Base-by-base conservation (phyloP, 2,329 filamentous ascomycete genomes). In the Trichoderma koningii region DNA sequence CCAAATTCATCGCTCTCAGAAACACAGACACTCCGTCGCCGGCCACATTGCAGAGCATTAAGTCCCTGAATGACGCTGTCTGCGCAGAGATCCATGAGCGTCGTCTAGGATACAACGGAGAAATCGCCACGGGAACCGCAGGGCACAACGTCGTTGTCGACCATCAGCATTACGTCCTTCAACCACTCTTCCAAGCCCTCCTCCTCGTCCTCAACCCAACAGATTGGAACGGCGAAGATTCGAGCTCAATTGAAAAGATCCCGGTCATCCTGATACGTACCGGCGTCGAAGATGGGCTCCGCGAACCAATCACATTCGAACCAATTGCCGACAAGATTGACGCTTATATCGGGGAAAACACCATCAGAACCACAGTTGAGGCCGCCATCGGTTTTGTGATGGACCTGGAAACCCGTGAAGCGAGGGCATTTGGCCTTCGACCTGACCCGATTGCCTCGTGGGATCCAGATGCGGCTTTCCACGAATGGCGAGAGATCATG, bases 301-400 rank as follows among this genome's bases (percentile, higher is more conserved):
- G 63, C 17, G 60, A 65, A 9, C 67, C 66, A 3, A 67, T 68
- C 55, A 62, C 65, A 10, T 69, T 69, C 26, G 60, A 68, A 14
- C 19, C 61, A 5, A 48, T 55, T 3, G 26, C 15, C 21, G 52
- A 15, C 15, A 42, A 42, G 12, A 55, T 42, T 23, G n/a, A 55
- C 7, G n/a, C 10, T 2, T 21, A 55, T 21, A 17, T 55, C 23
- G 52, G 10, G 17, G n/a, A 19, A 19, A 7, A 10, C 3, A 34
- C 30, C 3, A 34, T 55, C 14, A 12, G 41, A 42, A 21, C n/a
- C 12, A 55, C 52, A 9, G 14, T 51, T n/a, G 23, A 34, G 53
- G 28, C 53, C 5, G 53, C 53, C 6, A 45, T 56, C 19, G 23
- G 10, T 0, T 56, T 56, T 15, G 23, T 56, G 12, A 56, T 45